Percentiles rank a stretch among this genome's conserved stretches.
phyloP scores from a whole-genome alignment of 2,329 filamentous ascomycete genomes.

The Fusarium coffeatum region DNA sequence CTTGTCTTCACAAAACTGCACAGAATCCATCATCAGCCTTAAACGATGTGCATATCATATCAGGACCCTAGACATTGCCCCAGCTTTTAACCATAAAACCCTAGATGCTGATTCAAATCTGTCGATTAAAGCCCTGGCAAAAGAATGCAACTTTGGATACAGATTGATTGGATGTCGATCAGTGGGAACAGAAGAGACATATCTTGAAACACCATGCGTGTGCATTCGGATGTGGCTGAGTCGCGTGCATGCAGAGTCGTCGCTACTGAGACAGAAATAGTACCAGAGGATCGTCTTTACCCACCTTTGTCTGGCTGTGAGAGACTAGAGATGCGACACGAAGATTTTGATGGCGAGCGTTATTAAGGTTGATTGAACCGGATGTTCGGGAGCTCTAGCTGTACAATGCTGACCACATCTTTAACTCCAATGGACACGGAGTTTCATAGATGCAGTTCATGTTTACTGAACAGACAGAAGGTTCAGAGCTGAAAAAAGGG shows the following conservation, averaged over 20 bases:
- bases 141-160: slow-evolving; percentile 6
- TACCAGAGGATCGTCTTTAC: not conserved
- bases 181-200: slow-evolving; percentile 18
- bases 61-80: not conserved
- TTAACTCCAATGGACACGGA: slow-evolving; percentile 21
- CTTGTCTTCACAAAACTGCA: too few relatives aligned
- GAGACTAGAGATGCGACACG: not conserved
- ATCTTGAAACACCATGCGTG: slow-evolving; percentile 32
- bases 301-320: slow-evolving; percentile 3
- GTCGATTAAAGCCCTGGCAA: slow-evolving; percentile 9
- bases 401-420: not conserved
- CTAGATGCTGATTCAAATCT: not conserved
- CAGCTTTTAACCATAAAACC: not conserved
- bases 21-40: not conserved
- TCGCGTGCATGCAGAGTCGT: slow-evolving; percentile 17
- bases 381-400: not conserved
- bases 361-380: not conserved
- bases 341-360: not conserved
- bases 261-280: slow-evolving; percentile 36
- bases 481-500: slow-evolving; percentile 13
- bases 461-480: not conserved
- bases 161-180: slow-evolving; percentile 15
- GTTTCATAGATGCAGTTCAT: not conserved
- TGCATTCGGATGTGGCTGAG: slow-evolving; percentile 26
- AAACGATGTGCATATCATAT: slow-evolving; percentile 2